A percentile compares a stretch with the other conserved stretches of the same genome.
Evolutionary conservation across 306 rosid species (phyloP).

Genomic region (Vigna radiata): DNA sequence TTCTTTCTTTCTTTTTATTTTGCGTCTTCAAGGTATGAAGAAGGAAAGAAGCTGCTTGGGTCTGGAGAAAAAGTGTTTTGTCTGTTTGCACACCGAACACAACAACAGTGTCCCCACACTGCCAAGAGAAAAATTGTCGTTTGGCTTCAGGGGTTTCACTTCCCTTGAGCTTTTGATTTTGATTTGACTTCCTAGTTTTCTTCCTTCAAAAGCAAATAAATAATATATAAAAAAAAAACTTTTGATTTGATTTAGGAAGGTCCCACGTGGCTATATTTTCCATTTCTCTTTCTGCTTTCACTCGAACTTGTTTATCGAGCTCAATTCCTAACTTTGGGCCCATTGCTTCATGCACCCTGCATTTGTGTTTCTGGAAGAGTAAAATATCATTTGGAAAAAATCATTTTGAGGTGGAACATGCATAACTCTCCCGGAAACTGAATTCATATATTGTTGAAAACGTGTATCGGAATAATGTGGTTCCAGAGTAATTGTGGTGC

Average conservation of each 20-base stretch:
- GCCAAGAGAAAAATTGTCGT: not conserved
- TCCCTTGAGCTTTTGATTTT: not conserved
- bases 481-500: too few species aligned
- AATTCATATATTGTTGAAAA: too few species aligned
- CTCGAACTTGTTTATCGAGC: too few species aligned
- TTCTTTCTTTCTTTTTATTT: not conserved
- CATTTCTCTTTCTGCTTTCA: too few species aligned
- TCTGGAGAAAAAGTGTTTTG: not conserved
- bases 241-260: not conserved
- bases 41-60: not conserved
- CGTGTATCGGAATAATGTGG: too few species aligned
- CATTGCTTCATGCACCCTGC: too few species aligned
- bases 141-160: conserved; percentile 4
- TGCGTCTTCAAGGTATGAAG: not conserved
- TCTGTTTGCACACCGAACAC: not conserved
- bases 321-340: too few species aligned
- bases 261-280: not conserved
- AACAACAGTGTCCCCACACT: not conserved
- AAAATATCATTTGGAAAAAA: too few species aligned
- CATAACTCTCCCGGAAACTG: too few species aligned
- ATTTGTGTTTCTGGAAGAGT: too few species aligned
- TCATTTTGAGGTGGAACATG: too few species aligned
- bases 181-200: conserved; percentile 19
- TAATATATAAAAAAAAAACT: not conserved
- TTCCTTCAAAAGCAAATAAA: not conserved